Evolutionary conservation across 2,329 filamentous ascomycete genomes (phyloP).

Genomic region (Xylaria digitata): DNA sequence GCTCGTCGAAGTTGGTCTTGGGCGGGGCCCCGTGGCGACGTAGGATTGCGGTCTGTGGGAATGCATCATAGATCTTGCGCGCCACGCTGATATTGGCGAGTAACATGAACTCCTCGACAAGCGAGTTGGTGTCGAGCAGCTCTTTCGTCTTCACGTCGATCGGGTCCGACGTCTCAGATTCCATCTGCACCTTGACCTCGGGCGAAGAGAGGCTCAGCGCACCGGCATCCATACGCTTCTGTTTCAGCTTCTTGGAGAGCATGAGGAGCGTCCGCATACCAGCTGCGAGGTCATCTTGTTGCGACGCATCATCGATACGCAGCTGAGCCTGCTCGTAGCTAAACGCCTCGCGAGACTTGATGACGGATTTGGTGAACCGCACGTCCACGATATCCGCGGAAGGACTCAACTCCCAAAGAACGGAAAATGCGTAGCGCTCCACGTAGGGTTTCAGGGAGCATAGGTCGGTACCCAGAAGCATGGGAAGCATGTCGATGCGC

Average conservation of each 20-base stretch:
- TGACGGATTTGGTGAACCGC: slow-evolving; percentile 97
- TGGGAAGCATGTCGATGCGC: slow-evolving; percentile 98
- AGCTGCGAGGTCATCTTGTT: slow-evolving; percentile 87
- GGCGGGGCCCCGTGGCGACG: slow-evolving; percentile 92
- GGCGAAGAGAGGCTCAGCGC: slow-evolving; percentile 96
- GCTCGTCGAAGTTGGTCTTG: slow-evolving; percentile 95
- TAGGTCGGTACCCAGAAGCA: slow-evolving; percentile 93
- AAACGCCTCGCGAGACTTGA: slow-evolving; percentile 95
- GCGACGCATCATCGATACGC: slow-evolving; percentile 87
- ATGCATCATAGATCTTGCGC: slow-evolving; percentile 87
- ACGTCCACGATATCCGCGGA: slow-evolving; percentile 86
- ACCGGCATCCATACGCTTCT: slow-evolving; percentile 96
- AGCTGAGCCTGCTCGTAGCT: slow-evolving; percentile 97
- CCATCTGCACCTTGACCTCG: slow-evolving; percentile 94
- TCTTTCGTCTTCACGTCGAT: slow-evolving; percentile 97
- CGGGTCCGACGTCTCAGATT: slow-evolving; percentile 95
- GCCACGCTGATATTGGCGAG: slow-evolving; percentile 97
- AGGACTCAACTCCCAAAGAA: slow-evolving; percentile 87
- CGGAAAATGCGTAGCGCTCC: slow-evolving; percentile 90
- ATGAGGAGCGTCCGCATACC: slow-evolving; percentile 88
- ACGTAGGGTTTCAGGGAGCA: slow-evolving; percentile 98
- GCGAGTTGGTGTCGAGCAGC: slow-evolving; percentile 92
- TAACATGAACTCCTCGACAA: slow-evolving; percentile 99
- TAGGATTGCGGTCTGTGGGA: slow-evolving; percentile 94
- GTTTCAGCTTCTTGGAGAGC: slow-evolving; percentile 91